Base-by-base conservation (phyloP, 2,329 filamentous ascomycete genomes). In the Coleophoma cylindrospora region DNA sequence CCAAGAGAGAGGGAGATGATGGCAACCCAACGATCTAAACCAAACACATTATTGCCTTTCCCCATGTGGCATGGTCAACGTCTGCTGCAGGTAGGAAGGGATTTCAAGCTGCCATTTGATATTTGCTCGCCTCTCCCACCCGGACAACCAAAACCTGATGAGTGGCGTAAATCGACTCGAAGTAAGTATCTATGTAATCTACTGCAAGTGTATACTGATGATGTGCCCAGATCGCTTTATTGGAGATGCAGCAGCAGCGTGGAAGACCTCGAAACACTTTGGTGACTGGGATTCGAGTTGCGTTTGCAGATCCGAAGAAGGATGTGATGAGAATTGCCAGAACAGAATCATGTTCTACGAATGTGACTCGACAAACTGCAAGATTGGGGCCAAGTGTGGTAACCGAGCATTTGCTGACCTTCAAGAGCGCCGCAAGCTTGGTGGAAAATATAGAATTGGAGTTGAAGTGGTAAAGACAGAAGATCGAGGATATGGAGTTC, bases 341-440 rank as follows among this genome's bases (percentile, higher is more conserved):
- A 99, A 99, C 67, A 80, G 91, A 54, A 91, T 91, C 67, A 97
- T 97, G 91, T 84, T 95, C 50, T 97, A 96, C 67, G 94, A 99
- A 71, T 99, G 94, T 66, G 90, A 97, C 66, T 80, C 86, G 43
- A 85, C 79, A 50, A 99, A 96, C 66, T 99, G 94, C 73, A 87
- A 84, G 51, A 74, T 92, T 14, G 86, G 87, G 38, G 75, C 80
- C n/a, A 77, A 82, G 17, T 99, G 94, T 68, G 83, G 81, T 22
- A 99, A 99, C 65, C 88, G 94, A 27, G 86, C 87, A 19, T 99
- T 99, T 68, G 84, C 89, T 32, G 82, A 87, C 54, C 76, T 99
- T 38, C 83, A 83, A 34, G 79, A 83, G 53, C 84, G 94, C 47
- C 83, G 81, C 41, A 87, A 88, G 63, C 81, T 77, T 52, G 90